phyloP scores from a whole-genome alignment of 2,329 filamentous ascomycete species.

The Trichoderma pleuroti region DNA sequence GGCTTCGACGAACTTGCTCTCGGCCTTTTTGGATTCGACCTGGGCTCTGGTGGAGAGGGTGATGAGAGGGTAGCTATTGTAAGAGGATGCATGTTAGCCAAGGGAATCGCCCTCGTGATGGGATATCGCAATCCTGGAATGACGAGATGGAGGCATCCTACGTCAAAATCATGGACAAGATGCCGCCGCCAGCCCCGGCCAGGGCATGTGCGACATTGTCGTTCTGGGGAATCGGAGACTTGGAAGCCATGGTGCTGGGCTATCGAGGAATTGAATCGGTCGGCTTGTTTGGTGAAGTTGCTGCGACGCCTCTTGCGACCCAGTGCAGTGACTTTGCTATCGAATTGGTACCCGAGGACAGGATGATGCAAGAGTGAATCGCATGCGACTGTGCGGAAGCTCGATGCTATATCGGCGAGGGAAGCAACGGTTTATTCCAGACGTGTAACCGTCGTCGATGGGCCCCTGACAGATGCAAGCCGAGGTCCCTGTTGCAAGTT shows the following conservation, averaged over 20 bases:
- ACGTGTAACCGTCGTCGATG: slow-evolving; percentile 4
- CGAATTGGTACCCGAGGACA: not conserved
- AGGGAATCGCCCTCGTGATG: not conserved
- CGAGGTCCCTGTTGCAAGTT: slow-evolving; percentile 13
- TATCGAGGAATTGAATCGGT: not conserved
- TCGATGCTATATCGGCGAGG: not conserved
- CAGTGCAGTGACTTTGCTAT: not conserved
- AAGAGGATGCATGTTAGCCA: not conserved
- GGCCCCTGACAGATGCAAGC: slow-evolving; percentile 13
- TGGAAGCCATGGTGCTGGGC: slow-evolving; percentile 39
- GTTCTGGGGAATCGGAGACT: slow-evolving; percentile 72
- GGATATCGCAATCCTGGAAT: not conserved
- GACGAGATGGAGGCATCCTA: slow-evolving; percentile 40
- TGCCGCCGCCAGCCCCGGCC: slow-evolving; percentile 86
- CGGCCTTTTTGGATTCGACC: slow-evolving; percentile 91
- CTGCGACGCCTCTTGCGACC: not conserved
- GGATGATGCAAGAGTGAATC: not conserved
- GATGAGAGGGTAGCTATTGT: slow-evolving; percentile 85
- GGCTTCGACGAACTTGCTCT: slow-evolving; percentile 78
- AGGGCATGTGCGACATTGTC: slow-evolving; percentile 97
- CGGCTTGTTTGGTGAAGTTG: not conserved
- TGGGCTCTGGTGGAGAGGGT: slow-evolving; percentile 96
- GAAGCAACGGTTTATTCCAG: not conserved
- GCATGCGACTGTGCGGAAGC: slow-evolving; percentile 6
- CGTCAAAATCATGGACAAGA: slow-evolving; percentile 94